A percentile compares a stretch with the other conserved stretches of the same genome.
Evolutionary conservation across 805 yeast species (phyloP).

Genomic region (Saccharomycopsis fermentans): DNA sequence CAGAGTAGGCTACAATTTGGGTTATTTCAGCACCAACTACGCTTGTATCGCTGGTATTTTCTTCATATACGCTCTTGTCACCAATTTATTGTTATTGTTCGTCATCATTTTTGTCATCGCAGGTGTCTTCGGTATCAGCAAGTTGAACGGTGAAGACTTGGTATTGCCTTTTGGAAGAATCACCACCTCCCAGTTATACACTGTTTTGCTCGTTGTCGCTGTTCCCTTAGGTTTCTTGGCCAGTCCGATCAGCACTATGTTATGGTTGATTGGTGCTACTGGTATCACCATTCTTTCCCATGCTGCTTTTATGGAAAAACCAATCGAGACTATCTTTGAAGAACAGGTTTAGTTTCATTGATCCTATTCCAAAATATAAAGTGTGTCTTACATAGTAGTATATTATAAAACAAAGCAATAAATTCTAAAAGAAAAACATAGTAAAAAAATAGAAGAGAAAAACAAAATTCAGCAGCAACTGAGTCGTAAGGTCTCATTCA

Average conservation of each 20-base stretch:
- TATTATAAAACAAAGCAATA: no score
- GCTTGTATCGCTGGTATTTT: conserved; percentile 60
- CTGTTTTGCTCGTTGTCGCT: conserved; percentile 65
- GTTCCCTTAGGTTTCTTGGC: conserved; percentile 80
- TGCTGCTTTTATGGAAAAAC: conserved; percentile 89
- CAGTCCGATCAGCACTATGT: conserved; percentile 76
- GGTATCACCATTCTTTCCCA: conserved; percentile 71
- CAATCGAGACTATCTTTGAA: conserved; percentile 88
- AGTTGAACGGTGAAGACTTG: conserved; percentile 74
- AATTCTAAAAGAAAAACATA: no score
- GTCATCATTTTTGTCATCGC: conserved; percentile 64
- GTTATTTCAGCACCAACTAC: conserved; percentile 83
- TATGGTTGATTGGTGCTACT: conserved; percentile 89
- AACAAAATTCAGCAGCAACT: no score
- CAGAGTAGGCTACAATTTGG: conserved; percentile 77
- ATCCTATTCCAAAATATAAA: no score
- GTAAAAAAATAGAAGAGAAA: no score
- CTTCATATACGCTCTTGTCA: conserved; percentile 75
- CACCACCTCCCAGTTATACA: conserved; percentile 73
- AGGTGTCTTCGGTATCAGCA: conserved; percentile 72
- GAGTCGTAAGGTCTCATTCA: no score
- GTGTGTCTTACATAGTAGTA: no score
- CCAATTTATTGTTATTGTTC: conserved; percentile 75
- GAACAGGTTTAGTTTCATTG: conserved; percentile 38
- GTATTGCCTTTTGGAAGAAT: conserved; percentile 62